Evolutionary conservation across 305 asterid species (phyloP).

Genomic region (Salvia sclarea): DNA sequence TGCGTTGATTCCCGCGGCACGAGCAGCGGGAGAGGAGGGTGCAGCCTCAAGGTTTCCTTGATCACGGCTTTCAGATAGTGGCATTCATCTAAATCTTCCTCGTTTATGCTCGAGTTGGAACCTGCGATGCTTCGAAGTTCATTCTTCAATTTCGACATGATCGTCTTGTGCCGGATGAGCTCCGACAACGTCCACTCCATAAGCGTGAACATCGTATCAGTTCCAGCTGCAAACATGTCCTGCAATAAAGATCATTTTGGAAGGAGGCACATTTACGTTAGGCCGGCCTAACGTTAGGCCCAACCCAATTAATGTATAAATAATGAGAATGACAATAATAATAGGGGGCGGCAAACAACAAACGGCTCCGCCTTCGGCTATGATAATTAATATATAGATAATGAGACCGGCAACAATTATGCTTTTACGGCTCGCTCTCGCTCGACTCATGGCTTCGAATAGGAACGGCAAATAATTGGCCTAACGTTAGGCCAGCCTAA

Average conservation of each 20-base stretch:
- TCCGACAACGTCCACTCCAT: slow-evolving; percentile 44
- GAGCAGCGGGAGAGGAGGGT: slow-evolving; percentile 44
- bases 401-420: too few relatives aligned
- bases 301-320: too few relatives aligned
- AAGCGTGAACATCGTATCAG: slow-evolving; percentile 43
- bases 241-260: slow-evolving; percentile 5
- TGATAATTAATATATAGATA: too few relatives aligned
- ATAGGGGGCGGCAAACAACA: too few relatives aligned
- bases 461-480: too few relatives aligned
- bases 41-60: slow-evolving; percentile 40
- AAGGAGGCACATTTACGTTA: too few relatives aligned
- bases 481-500: too few relatives aligned
- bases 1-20: slow-evolving; percentile 42
- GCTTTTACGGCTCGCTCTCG: too few relatives aligned
- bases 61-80: slow-evolving; percentile 37
- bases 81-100: slow-evolving; percentile 36
- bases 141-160: slow-evolving; percentile 25
- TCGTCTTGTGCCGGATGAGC: slow-evolving; percentile 32
- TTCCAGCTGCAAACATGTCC: slow-evolving; percentile 56
- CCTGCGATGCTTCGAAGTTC: slow-evolving; percentile 34
- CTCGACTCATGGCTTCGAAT: too few relatives aligned
- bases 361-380: too few relatives aligned
- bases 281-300: too few relatives aligned
- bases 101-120: slow-evolving; percentile 25
- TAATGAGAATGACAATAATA: too few relatives aligned